Evolutionary conservation across 352 stramenopile species (phyloP).

Genomic region (Phytophthora podocarpi): DNA sequence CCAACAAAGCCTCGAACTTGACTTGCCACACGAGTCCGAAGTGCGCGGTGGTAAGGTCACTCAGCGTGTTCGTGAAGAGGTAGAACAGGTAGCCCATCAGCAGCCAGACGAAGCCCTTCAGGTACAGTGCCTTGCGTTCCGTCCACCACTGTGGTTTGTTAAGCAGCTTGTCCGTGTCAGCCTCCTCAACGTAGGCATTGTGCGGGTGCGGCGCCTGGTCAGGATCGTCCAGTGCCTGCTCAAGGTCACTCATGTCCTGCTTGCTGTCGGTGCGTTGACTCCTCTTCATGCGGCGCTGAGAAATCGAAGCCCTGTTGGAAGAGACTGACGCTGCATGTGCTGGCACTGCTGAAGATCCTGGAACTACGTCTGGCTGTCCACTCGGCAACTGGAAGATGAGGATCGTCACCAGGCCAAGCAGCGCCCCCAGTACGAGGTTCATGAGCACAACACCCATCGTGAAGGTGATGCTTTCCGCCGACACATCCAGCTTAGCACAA

Average conservation of each 20-base stretch:
- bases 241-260: slow-evolving; percentile 27
- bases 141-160: slow-evolving; percentile 30
- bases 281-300: slow-evolving; percentile 19
- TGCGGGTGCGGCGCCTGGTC: slow-evolving; percentile 49
- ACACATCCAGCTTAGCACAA: slow-evolving; percentile 61
- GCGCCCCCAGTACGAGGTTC: slow-evolving; percentile 54
- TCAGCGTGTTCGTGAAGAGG: slow-evolving; percentile 61
- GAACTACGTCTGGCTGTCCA: slow-evolving; percentile 28
- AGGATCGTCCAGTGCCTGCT: slow-evolving; percentile 29
- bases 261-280: slow-evolving; percentile 20
- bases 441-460: slow-evolving; percentile 56
- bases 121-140: slow-evolving; percentile 43
- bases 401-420: slow-evolving; percentile 55
- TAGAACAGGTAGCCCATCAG: slow-evolving; percentile 67
- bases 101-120: slow-evolving; percentile 72
- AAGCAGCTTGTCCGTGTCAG: slow-evolving; percentile 9
- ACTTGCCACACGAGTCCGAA: slow-evolving; percentile 68
- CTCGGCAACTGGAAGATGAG: slow-evolving; percentile 61
- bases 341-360: neutral
- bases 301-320: slow-evolving; percentile 1
- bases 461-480: slow-evolving; percentile 53
- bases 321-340: slow-evolving; percentile 3
- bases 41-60: slow-evolving; percentile 47
- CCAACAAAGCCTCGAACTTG: slow-evolving; percentile 69
- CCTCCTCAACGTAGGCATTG: slow-evolving; percentile 61